Base-by-base conservation (phyloP, 495 filamentous ascomycete genomes). In the Neurospora terricola region DNA sequence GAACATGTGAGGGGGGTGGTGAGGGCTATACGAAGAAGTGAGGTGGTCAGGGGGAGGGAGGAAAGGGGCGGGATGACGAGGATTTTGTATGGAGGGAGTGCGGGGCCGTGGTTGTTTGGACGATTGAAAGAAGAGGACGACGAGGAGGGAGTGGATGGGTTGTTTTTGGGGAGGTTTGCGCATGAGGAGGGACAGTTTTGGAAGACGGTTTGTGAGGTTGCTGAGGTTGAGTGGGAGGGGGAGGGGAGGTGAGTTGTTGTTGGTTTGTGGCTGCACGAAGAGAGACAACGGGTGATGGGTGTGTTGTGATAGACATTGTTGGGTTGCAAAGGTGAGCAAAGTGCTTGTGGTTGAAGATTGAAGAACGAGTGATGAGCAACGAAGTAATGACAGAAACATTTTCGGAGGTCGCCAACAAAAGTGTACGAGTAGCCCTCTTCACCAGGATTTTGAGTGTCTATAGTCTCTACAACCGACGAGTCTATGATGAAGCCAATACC, bases 161-260 rank as follows among this genome's bases (percentile, higher is more conserved):
- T 95, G 82, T 96, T 96, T 76, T 78, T 96, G 69, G 93, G 93
- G 1, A 77, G 93, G 45, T 95, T 96, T 80, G 93, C 89, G 70
- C 93, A 96, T 81, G 89, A 94, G 74, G 83, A 90, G 18, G 85
- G 86, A 34, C 88, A 88, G 43, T 89, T 95, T 71, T 84, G 85
- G 71, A 86, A 85, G 79, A 90, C 93, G 21, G 88, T 94, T 30
- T 74, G 83, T 21, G 93, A 96, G 78, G 88, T 96, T 73, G 87
- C 78, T 16, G 74, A 74, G 40, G 77, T 80, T 21, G 34, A 11
- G 21, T 9, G 18, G 21, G 11, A 71, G 6, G 38, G n/a, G 21
- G 5, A 14, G 8, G n/a, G 8, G 48, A 59, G 21, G n/a, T 21
- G 45, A 54, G 45, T 6, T 23, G 21, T 23, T 54, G 10, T 14